phyloP scores from a whole-genome alignment of 2,329 filamentous ascomycete genomes.

The Apiospora phragmitis region DNA sequence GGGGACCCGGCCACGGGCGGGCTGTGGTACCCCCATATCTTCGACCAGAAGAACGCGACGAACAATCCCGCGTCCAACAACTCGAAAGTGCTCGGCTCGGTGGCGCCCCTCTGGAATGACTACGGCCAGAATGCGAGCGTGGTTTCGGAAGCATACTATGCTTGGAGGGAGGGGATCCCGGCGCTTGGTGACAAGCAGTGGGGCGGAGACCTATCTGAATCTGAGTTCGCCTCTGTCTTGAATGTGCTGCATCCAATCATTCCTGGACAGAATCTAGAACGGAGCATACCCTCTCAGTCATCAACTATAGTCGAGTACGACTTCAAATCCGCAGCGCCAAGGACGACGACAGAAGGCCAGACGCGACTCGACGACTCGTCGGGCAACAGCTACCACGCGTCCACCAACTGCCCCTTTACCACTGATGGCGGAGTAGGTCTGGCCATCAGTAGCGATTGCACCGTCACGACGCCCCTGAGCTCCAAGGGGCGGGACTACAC shows the following conservation, averaged over 20 bases:
- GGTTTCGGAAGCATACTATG: slow-evolving; percentile 52
- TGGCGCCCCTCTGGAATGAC: slow-evolving; percentile 56
- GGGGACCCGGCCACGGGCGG: slow-evolving; percentile 40
- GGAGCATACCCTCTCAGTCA: slow-evolving; percentile 36
- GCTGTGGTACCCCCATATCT: slow-evolving; percentile 50
- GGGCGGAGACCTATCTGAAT: slow-evolving; percentile 46
- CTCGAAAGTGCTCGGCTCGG: slow-evolving; percentile 45
- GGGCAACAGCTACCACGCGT: slow-evolving; percentile 41
- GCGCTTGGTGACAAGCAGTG: slow-evolving; percentile 54
- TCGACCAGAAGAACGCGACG: slow-evolving; percentile 47
- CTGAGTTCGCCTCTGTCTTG: slow-evolving; percentile 40
- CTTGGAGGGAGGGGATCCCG: slow-evolving; percentile 50
- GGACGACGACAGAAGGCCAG: background rate
- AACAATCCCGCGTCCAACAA: slow-evolving; percentile 45
- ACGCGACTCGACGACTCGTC: slow-evolving; percentile 34
- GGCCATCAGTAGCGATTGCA: slow-evolving; percentile 37
- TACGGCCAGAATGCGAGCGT: slow-evolving; percentile 52
- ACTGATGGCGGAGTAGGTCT: slow-evolving; percentile 29
- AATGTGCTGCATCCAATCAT: slow-evolving; percentile 37
- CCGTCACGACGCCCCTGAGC: slow-evolving; percentile 44
- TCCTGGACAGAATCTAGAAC: slow-evolving; percentile 52
- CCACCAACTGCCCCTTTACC: slow-evolving; percentile 34
- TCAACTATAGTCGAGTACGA: slow-evolving; percentile 37
- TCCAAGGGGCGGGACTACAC: slow-evolving; percentile 60
- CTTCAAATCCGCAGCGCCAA: slow-evolving; percentile 18